phyloP scores from a whole-genome alignment of 345 rosid species.

The Conringia planisiliqua region DNA sequence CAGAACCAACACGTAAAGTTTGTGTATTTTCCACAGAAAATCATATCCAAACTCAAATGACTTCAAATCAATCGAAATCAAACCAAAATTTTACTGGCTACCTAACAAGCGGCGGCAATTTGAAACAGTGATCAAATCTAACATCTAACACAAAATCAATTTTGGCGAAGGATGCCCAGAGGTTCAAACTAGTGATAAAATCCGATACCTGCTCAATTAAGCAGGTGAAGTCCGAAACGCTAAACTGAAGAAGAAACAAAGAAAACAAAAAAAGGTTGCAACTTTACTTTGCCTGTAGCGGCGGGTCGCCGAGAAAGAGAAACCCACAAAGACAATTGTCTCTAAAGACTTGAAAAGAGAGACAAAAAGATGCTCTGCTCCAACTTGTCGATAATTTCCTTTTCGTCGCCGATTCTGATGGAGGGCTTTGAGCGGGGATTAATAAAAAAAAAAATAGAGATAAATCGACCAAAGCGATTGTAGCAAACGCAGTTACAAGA shows the following conservation, averaged over 20 bases:
- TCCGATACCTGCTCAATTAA: slow-evolving; percentile 30
- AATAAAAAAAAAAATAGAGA: not conserved
- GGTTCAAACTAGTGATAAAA: slow-evolving; percentile 10
- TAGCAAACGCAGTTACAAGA: not conserved
- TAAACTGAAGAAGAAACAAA: not conserved
- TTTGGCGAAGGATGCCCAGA: slow-evolving; percentile 26
- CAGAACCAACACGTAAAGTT: not conserved
- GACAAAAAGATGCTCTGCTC: slow-evolving; percentile 14
- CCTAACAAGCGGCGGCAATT: slow-evolving; percentile 4
- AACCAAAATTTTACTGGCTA: slow-evolving; percentile 6
- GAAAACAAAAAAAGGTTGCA: not conserved
- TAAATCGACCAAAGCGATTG: slow-evolving; percentile 24
- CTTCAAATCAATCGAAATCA: slow-evolving; percentile 2
- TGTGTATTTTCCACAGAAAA: not conserved
- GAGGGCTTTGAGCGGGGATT: slow-evolving; percentile 10
- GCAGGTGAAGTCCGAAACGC: slow-evolving; percentile 10
- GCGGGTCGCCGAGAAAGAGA: slow-evolving; percentile 22
- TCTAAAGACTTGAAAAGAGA: not conserved
- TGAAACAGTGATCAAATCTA: slow-evolving; percentile 20
- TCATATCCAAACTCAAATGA: not conserved
- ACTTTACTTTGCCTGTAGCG: slow-evolving; percentile 33
- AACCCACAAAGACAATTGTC: slow-evolving; percentile 16
- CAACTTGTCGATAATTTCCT: slow-evolving; percentile 3
- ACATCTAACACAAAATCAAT: slow-evolving; percentile 16
- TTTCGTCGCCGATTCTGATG: slow-evolving; percentile 28